Base-by-base conservation (phyloP, 1,139 yeast species). In the Yamadazyma atlantica region DNA sequence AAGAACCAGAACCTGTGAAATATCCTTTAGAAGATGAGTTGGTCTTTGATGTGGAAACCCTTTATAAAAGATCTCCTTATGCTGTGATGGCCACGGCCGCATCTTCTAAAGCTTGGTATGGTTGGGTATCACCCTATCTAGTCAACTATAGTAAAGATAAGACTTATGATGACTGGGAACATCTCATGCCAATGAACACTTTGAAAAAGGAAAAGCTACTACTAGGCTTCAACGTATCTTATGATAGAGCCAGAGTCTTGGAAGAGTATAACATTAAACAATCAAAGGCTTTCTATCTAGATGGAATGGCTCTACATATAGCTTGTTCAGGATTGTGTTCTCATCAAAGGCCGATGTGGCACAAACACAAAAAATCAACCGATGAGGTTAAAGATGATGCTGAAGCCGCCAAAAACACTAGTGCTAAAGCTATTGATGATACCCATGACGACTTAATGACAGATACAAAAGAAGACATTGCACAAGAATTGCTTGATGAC, bases 291-390 rank as follows among this genome's bases (percentile, higher is more conserved):
- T 89, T 88, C 58, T 94, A 69, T 53, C 49, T 94, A 40, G 99
- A 94, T 58, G 92, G 96, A 1, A 85, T 92, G 92, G 83, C 97
- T 1, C 66, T 94, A 17, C 98, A 94, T 62, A 82, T 90, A 27
- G 95, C 97, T 0, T 80, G 82, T 1, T 82, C 86, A 36, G 99
- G 99, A 0, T 84, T 94, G 75, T 87, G 97, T 55, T 86, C 97
- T 1, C 80, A 88, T 48, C 98, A 94, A 55, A 65, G 97, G 43
- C 85, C 90, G 0, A 69, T 74, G 17, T 94, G 94, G 89, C 64
- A 78, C 53, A 81, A 80, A 46, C 81, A 76, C 53, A 75, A 72
- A 41, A 80, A 78, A 49, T 54, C 42, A 30, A 56, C 49, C 23
- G 61, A 62, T 66, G 49, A 56, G 10, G 56, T 54, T 11, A 44